A percentile compares a stretch with the other conserved stretches of the same genome.
Conservation (phyloP, 495 filamentous ascomycete genomes). For the Aspergillus affinis region DNA sequence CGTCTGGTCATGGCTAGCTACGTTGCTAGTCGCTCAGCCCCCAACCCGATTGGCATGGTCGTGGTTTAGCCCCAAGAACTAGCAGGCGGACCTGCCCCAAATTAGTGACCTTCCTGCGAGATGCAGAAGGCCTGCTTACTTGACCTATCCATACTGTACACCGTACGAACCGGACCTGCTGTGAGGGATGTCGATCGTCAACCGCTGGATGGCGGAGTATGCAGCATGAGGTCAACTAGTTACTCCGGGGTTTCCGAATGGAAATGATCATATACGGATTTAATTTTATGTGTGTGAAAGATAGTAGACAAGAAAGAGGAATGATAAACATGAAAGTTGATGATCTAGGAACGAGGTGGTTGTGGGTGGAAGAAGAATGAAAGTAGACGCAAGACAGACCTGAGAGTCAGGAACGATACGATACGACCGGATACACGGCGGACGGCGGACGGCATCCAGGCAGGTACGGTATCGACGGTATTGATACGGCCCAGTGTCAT, state of each 20-base stretch:
- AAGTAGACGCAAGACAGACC: too few relatives aligned
- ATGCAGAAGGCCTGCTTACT: background rate
- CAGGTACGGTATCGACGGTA: background rate
- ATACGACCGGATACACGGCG: too few relatives aligned
- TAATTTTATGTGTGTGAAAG: too few relatives aligned
- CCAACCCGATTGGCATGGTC: background rate
- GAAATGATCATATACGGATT: background rate
- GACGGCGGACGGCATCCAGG: too few relatives aligned
- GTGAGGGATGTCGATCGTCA: slow-evolving; percentile 7
- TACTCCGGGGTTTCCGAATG: too few relatives aligned
- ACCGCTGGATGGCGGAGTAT: background rate
- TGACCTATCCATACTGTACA: background rate
- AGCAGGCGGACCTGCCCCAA: background rate
- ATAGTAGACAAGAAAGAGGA: too few relatives aligned
- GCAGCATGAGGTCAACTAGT: background rate
- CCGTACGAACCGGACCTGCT: background rate
- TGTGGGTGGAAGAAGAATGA: too few relatives aligned
- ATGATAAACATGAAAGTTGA: too few relatives aligned
- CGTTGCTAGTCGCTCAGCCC: background rate
- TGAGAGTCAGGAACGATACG: too few relatives aligned
- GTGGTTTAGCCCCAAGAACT: background rate
- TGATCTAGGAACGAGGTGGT: too few relatives aligned
- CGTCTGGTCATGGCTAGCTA: background rate
- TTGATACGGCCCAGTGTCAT: background rate
- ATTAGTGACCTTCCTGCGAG: background rate